Base-by-base conservation (phyloP, 345 rosid species). In the Aquilaria malaccensis region DNA sequence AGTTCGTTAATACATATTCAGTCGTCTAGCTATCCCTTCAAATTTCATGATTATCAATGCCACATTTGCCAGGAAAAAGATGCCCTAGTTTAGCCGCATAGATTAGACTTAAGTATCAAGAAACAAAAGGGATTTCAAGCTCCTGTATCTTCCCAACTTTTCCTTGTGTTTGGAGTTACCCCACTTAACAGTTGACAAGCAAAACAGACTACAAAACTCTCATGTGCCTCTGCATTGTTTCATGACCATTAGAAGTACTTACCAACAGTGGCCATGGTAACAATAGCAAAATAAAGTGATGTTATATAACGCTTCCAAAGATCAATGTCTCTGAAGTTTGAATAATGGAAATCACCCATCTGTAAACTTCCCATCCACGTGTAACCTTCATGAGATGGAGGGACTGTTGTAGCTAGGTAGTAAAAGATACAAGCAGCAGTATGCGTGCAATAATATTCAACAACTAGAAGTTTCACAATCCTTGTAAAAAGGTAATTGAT, bases 261-360 rank as follows among this genome's bases (percentile, higher is more conserved):
- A 83, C 98, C 98, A 10, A 92, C 95, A 32, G 98, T 88, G 13
- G 85, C 96, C 98, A 92, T 88, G 51, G 96, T 92, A 51, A 86
- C 93, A 65, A 92, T 76, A 0, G 98, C 90, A 31, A 92, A 88
- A 65, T 92, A 88, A 41, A 88, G 80, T 9, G 98, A 88, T 9
- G 94, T 81, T 22, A 75, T 22, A 65, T 92, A 92, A 1, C 91
- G 76, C 67, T 71, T 92, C 89, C 92, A 79, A 11, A 92, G 76
- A 77, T 85, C 87, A 13, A 92, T 83, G 0, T 85, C 85, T 69
- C 96, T 75, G 73, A 92, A 92, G 51, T 79, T 2, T 3, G 84
- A 50, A 54, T 80, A 92, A 51, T 70, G 76, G 51, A 74, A 85
- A 55, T 85, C 85, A 49, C 96, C 98, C 82, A 92, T 55, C 77